Evolutionary conservation across 139 green algal species (phyloP).

Genomic region (Tetradesmus lagerheimii): DNA sequence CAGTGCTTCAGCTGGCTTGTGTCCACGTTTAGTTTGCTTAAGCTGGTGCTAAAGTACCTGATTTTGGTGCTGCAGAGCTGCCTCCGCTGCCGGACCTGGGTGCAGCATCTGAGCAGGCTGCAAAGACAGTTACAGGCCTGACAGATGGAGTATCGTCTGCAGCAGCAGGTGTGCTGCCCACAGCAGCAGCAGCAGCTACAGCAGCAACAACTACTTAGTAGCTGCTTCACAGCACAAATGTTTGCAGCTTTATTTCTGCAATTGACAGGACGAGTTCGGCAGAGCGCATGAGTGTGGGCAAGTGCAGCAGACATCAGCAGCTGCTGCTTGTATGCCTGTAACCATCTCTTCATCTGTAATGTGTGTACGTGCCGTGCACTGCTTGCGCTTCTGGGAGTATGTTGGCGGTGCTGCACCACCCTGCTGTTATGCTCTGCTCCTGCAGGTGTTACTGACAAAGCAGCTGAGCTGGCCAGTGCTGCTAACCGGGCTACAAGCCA

Average conservation of each 20-base stretch:
- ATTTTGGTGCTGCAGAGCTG: not conserved
- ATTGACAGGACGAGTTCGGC: too few species aligned
- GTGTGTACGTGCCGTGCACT: too few species aligned
- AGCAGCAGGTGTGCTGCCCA: not conserved
- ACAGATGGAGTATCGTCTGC: not conserved
- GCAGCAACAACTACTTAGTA: too few species aligned
- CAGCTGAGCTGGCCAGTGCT: conserved; percentile 26
- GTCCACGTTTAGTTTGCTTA: too few species aligned
- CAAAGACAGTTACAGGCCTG: not conserved
- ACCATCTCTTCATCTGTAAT: too few species aligned
- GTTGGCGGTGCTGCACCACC: not conserved
- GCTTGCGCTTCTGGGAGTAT: too few species aligned
- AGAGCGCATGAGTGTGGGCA: too few species aligned
- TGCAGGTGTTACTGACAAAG: conserved; percentile 35
- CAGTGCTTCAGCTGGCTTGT: too few species aligned
- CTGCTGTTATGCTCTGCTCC: not conserved
- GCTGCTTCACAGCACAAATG: too few species aligned
- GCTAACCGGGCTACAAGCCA: conserved; percentile 12
- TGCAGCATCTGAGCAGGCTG: not conserved
- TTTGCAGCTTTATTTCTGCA: too few species aligned
- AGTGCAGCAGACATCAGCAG: too few species aligned
- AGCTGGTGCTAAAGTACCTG: too few species aligned
- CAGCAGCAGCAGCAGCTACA: not conserved
- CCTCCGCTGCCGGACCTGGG: not conserved
- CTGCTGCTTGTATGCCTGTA: not conserved